Evolutionary conservation across 257 asterid species (phyloP), one percentile per base, ranked within the genome.

Genomic region (Henckelia pumila): DNA sequence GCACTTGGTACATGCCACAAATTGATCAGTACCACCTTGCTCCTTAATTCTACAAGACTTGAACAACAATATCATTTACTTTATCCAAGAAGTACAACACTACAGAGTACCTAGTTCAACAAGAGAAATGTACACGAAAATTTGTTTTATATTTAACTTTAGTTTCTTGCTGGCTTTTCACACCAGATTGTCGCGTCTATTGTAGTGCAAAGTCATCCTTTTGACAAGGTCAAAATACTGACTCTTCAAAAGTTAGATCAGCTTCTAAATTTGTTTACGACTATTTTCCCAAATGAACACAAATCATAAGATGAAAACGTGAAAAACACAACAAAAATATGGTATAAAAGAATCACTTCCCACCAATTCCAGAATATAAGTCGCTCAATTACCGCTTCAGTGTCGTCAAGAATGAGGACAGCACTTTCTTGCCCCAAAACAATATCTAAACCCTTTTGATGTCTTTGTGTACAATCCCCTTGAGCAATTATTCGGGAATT

Each of bases 381-480:
- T 63, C 14, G 59, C 20, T 37, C 22, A 50, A 70, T 76, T 83
- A 93, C 99, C 82, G 67, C 79, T 82, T 93, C 96, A 47, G 99
- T 93, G 74, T 93, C 99, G 75, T 93, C 99, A 66, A 93, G 96
- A 77, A 93, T 93, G 77, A 93, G 63, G 59, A 84, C 97, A 57
- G 91, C 88, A 73, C 88, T 93, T 79, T 88, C 97, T 78, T 85
- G 91, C 66, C 95, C 97, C 84, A 90, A 35, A 84, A 93, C 92
- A 68, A 93, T 74, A 80, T 93, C 99, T n/a, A 93, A 97, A 21
- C 97, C 95, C 75, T 93, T 93, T 55, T 88, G 92, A 75, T 84
- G 78, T 78, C 82, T 85, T 79, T 78, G 87, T 5, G 97, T 90
- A 74, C 91, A 84, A 76, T 93, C 96, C 70, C 85, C 89, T 67